Conservation (phyloP, 306 rosid genomes). For the Pterocarpus macrocarpus region DNA sequence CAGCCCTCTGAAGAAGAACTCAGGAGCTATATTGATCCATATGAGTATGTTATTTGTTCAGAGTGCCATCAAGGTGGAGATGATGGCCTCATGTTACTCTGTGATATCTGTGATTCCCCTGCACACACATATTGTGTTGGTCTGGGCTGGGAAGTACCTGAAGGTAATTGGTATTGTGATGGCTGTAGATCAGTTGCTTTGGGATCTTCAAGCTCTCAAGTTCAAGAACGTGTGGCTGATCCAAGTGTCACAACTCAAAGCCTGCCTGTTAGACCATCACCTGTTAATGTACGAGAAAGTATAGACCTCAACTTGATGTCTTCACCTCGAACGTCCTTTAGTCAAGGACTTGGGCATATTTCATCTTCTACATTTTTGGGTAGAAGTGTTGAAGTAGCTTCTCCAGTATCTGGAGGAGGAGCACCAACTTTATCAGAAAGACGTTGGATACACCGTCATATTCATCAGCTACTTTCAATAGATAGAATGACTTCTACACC, state of each 20-base stretch:
- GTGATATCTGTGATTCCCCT: constrained; percentile 96
- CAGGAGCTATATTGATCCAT: constrained; percentile 94
- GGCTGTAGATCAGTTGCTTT: constrained; percentile 82
- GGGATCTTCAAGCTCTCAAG: constrained; percentile 82
- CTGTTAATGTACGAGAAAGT: constrained; percentile 61
- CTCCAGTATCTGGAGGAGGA: constrained; percentile 75
- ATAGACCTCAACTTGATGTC: constrained; percentile 79
- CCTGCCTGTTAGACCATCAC: constrained; percentile 61
- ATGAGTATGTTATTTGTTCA: constrained; percentile 84
- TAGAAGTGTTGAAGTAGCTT: constrained; percentile 65
- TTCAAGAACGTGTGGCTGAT: constrained; percentile 63
- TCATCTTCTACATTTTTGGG: constrained; percentile 71
- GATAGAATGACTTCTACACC: constrained; percentile 62
- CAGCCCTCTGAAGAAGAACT: constrained; percentile 99
- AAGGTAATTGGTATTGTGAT: constrained; percentile 93
- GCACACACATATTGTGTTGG: constrained; percentile 98
- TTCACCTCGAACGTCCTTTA: constrained; percentile 61
- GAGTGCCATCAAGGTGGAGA: constrained; percentile 96
- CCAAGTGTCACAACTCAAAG: constrained; percentile 60
- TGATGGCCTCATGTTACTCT: constrained; percentile 89
- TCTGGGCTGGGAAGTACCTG: constrained; percentile 91
- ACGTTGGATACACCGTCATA: constrained; percentile 81
- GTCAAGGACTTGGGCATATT: constrained; percentile 70
- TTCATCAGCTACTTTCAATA: constrained; percentile 68
- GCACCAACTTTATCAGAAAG: constrained; percentile 88